Evolutionary conservation across 2,329 filamentous ascomycete species (phyloP), one percentile per base, ranked within the genome.

Genomic region (Tolypocladium tropicale): DNA sequence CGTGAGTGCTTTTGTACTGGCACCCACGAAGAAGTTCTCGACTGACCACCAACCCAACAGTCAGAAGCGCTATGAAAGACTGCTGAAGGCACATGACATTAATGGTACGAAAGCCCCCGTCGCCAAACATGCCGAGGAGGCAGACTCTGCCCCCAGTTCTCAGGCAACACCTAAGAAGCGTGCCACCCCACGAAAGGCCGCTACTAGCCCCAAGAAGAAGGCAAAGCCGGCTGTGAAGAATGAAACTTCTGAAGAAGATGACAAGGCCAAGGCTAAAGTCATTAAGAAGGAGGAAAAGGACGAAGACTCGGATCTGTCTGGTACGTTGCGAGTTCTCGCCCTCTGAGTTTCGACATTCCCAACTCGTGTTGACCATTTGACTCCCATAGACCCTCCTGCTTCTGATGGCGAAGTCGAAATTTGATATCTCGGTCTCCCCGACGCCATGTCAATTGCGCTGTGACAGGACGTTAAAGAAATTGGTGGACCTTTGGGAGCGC

Each of bases 61-160:
- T 1, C 80, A 83, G 59, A 88, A 88, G 70, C 75, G 85, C 62
- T 88, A 85, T 63, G 82, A 86, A 68, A 80, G 85, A 34, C 76
- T 89, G 65, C 74, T 86, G 70, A 84, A 85, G 66, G 71, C 78
- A 10, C 74, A 84, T 60, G 76, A 75, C 30, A 79, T 85, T 52
- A 62, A 32, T 16, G 56, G 58, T 43, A 37, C 52, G 57, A 62
- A 57, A 53, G 41, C 57, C n/a, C 21, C 54, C 14, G 21, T 56
- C n/a, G 7, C 52, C 50, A 63, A 59, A 49, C 39, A 34, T 6
- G 25, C 21, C 41, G 58, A 58, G 10, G 55, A 54, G 11, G 56
- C 53, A 16, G 57, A 58, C 3, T 34, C 25, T 3, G 32, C 54
- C 3, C 54, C 57, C 12, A 57, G 53, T 6, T 56, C 61, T 11